A percentile compares a stretch with the other conserved stretches of the same genome.
Evolutionary conservation across 1,284 basidiomycete species (phyloP).

Genomic region (Hypsizygus ulmarius): DNA sequence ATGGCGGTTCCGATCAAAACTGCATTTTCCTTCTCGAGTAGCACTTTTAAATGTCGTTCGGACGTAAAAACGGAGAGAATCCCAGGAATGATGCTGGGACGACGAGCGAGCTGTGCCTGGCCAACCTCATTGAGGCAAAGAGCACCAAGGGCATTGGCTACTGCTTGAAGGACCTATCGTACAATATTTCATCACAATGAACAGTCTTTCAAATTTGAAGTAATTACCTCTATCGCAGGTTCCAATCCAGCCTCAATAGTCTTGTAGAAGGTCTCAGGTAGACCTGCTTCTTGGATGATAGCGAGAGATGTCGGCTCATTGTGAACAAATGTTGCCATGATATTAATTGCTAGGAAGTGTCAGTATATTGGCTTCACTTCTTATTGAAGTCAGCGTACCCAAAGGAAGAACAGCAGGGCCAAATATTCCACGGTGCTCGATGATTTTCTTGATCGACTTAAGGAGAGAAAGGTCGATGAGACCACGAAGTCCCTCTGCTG

Average conservation of each 20-base stretch:
- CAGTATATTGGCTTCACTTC: too few species aligned
- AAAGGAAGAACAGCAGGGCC: slow-evolving; percentile 85
- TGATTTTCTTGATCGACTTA: slow-evolving; percentile 85
- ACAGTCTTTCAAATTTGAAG: not conserved
- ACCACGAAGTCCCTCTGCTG: slow-evolving; percentile 91
- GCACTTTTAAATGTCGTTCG: slow-evolving; percentile 80
- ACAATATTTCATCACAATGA: slow-evolving; percentile 8
- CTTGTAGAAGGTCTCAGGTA: slow-evolving; percentile 89
- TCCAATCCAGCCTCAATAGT: slow-evolving; percentile 85
- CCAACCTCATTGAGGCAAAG: slow-evolving; percentile 93
- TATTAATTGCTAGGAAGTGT: slow-evolving; percentile 74
- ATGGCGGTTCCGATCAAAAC: slow-evolving; percentile 85
- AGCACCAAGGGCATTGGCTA: slow-evolving; percentile 96
- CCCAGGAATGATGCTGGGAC: slow-evolving; percentile 78
- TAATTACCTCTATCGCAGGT: slow-evolving; percentile 75
- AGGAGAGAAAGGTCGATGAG: slow-evolving; percentile 91
- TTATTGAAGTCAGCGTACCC: slow-evolving; percentile 42
- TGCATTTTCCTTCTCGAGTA: slow-evolving; percentile 92
- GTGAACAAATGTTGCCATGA: slow-evolving; percentile 98
- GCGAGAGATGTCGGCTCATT: slow-evolving; percentile 96
- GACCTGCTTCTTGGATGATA: slow-evolving; percentile 88
- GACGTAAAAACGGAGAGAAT: slow-evolving; percentile 88
- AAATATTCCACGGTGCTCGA: slow-evolving; percentile 80
- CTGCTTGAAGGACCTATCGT: slow-evolving; percentile 79
- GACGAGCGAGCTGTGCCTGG: slow-evolving; percentile 75